Percentiles rank a stretch among this genome's conserved stretches.
Conservation (phyloP, 352 stramenopile genomes). For the Phytopythium ostracodes region DNA sequence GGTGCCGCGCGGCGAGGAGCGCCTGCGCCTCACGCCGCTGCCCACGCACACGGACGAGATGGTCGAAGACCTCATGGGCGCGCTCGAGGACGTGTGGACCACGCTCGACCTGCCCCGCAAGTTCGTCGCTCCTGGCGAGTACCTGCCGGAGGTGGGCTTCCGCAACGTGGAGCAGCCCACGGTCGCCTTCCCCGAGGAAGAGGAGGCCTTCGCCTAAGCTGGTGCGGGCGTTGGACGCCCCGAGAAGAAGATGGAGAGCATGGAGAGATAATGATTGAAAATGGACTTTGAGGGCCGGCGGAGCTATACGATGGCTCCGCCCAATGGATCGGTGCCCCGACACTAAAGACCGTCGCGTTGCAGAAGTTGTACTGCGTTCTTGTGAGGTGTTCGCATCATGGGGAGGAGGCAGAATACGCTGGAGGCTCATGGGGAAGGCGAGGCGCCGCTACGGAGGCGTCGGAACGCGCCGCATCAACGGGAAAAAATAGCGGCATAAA, state of each 20-base stretch:
- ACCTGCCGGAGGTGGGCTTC: conserved; percentile 80
- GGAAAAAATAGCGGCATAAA: background rate
- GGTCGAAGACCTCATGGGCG: conserved; percentile 80
- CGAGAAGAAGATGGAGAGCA: background rate
- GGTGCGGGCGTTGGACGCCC: background rate
- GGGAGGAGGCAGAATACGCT: too few species aligned
- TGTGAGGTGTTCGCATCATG: too few species aligned
- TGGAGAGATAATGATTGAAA: background rate
- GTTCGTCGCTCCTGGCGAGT: conserved; percentile 58
- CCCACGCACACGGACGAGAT: conserved; percentile 87
- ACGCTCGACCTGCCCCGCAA: conserved; percentile 73
- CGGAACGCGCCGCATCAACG: background rate
- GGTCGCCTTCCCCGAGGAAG: conserved; percentile 1
- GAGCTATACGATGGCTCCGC: background rate
- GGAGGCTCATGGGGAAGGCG: background rate
- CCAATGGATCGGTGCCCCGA: background rate
- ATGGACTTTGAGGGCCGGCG: background rate
- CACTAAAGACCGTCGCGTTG: background rate
- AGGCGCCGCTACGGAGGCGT: too few species aligned
- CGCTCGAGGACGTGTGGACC: conserved; percentile 85
- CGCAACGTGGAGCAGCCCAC: conserved; percentile 38
- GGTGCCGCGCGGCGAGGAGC: conserved; percentile 85
- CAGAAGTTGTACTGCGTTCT: background rate
- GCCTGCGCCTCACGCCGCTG: conserved; percentile 82
- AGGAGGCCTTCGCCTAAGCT: conserved; percentile 7